Conservation (phyloP, 768 basidiomycete genomes). For the Boletellus ananiceps region DNA sequence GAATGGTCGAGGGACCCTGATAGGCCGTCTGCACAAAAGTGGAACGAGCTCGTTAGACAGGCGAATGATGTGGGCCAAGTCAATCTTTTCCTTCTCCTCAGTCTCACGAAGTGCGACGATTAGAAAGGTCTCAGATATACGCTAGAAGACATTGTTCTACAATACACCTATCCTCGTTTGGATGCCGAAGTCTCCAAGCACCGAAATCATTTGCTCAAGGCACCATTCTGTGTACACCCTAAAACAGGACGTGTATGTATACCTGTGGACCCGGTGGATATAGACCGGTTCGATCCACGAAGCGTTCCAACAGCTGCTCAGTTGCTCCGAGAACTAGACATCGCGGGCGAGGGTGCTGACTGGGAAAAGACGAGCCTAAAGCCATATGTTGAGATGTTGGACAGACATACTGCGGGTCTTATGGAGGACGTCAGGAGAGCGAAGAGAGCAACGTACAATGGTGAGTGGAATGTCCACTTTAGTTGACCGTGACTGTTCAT, state of each 20-base stretch:
- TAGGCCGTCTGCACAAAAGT: conserved; percentile 64
- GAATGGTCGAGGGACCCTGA: conserved; percentile 55
- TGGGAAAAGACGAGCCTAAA: conserved; percentile 87
- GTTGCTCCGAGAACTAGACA: conserved; percentile 77
- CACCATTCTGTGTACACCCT: conserved; percentile 96
- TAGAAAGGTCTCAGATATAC: conserved; percentile 38
- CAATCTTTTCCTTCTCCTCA: neutral
- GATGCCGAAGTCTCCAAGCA: conserved; percentile 98
- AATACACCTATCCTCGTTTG: conserved; percentile 93
- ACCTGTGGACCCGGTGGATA: conserved; percentile 71
- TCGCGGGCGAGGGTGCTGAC: conserved; percentile 52
- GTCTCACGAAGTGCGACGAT: neutral
- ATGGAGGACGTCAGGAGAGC: conserved; percentile 29
- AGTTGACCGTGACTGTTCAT: neutral
- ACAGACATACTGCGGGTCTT: conserved; percentile 51
- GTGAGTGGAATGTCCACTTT: conserved; percentile 7
- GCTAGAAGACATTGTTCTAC: conserved; percentile 84
- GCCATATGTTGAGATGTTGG: conserved; percentile 86
- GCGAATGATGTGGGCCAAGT: conserved; percentile 31
- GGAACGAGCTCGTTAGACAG: conserved; percentile 50
- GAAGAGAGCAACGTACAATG: conserved; percentile 17
- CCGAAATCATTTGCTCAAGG: conserved; percentile 95
- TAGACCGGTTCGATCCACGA: conserved; percentile 82
- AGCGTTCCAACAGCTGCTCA: conserved; percentile 82
- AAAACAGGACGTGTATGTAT: conserved; percentile 95